These are phyloP conservation scores for Trypanosoma rangeli DNA, from an alignment of 208 protist species.

Conservation along the genomic window DNA sequence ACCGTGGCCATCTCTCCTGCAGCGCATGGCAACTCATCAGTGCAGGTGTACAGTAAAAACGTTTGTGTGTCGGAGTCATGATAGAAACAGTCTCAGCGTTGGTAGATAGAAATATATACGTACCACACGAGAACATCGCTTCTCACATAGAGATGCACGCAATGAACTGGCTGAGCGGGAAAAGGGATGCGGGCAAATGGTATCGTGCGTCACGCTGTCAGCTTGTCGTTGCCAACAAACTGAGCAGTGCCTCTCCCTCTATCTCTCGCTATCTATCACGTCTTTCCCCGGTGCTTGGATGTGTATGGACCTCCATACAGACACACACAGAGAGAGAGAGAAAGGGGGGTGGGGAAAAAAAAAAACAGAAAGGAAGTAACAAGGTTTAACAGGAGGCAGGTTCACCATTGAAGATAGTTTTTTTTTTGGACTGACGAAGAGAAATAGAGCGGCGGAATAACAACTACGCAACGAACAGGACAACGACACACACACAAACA, in stretches of 20 bases:
- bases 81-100: no score
- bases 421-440: neutral
- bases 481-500: neutral
- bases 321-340: neutral
- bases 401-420: neutral
- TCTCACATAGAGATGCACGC: no score
- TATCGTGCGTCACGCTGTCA: neutral
- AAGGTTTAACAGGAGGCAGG: conserved; percentile 14
- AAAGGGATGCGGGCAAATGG: neutral
- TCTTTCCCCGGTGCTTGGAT: neutral
- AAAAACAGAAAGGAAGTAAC: conserved; percentile 6
- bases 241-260: neutral
- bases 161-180: neutral
- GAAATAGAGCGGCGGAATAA: neutral
- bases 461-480: neutral
- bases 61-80: no score
- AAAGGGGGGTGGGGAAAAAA: neutral
- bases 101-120: no score
- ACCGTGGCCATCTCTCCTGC: no score
- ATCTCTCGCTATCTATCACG: neutral
- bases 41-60: no score
- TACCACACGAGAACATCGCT: no score
- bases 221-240: neutral
- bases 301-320: no score
- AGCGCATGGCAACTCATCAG: no score